Base-by-base conservation (phyloP, 148 eudicot genomes). In the Cornus suecica region DNA sequence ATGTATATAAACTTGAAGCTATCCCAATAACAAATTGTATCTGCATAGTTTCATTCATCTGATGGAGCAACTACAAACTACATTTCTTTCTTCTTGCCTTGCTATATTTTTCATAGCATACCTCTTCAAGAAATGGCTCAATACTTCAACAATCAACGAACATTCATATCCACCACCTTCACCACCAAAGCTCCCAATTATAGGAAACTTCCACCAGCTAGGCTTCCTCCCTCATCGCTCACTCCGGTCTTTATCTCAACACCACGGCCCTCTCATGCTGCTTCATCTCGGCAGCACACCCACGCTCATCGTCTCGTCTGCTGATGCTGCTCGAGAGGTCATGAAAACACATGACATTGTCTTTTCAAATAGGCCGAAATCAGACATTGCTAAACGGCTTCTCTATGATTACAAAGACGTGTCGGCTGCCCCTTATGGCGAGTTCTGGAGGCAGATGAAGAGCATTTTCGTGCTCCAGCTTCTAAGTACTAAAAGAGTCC, bases 401-500 rank as follows among this genome's bases (percentile, higher is more conserved):
- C 42, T 37, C 42, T 37, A 37, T 10, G 9, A 37, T 6, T 73
- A 65, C 14, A 82, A 62, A 71, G 87, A 84, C 28, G 15, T 84
- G 1, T 72, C 72, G 4, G 73, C 76, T 15, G 31, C 70, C 2
- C 74, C 77, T 20, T 77, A 78, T 54, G 81, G 85, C 3, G 83
- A 85, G 20, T 79, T 79, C 27, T 85, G 85, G 85, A 80, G 88
- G 74, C 81, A 77, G 56, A 69, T 77, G 66, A 82, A 74, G 69
- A 85, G 83, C 45, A 60, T 80, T 0, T 74, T 72, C 42, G 77
- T 82, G 42, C 54, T 74, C 28, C 83, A n/a, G 15, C 64, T 73
- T 8, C 28, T 73, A 6, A 73, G 34, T 23, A 62, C 23, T 30
- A 73, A 54, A 18, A 73, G 67, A 41, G 76, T 73, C 0, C 66